Percentiles rank a stretch among this genome's conserved stretches.
These are phyloP conservation scores for Rhinocladiella mackenziei DNA, from an alignment of 2,329 filamentous ascomycete species.

Conservation along the genomic window DNA sequence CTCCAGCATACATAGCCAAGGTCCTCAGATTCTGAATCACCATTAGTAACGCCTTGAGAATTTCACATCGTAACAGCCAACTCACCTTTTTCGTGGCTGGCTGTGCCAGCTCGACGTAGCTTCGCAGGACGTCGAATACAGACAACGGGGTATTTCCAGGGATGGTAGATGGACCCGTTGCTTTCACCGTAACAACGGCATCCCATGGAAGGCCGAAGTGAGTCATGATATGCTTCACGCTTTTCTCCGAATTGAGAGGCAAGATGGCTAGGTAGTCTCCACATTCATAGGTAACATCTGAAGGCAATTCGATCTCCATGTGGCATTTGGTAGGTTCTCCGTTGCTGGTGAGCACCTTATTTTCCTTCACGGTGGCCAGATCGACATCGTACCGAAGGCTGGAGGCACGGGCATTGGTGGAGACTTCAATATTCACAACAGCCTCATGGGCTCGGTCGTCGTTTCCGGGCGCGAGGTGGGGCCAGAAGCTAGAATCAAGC, in stretches of 20 bases:
- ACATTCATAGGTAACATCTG: conserved; percentile 57
- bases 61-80: neutral
- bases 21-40: conserved; percentile 41
- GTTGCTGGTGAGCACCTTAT: conserved; percentile 49
- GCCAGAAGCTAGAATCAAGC: conserved; percentile 58
- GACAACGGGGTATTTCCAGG: conserved; percentile 50
- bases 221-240: conserved; percentile 57
- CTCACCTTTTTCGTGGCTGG: conserved; percentile 62
- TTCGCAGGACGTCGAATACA: conserved; percentile 61
- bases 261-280: conserved; percentile 70
- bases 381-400: conserved; percentile 59
- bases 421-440: conserved; percentile 44
- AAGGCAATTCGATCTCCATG: conserved; percentile 62
- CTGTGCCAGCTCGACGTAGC: conserved; percentile 69
- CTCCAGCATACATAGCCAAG: neutral
- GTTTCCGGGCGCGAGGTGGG: conserved; percentile 41
- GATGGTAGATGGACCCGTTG: conserved; percentile 47
- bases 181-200: conserved; percentile 58
- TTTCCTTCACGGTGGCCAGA: conserved; percentile 55
- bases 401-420: conserved; percentile 51
- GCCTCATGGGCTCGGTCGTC: conserved; percentile 18
- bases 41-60: neutral
- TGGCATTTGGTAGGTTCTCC: conserved; percentile 56
- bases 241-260: conserved; percentile 60
- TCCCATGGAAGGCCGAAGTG: conserved; percentile 66